These are phyloP conservation scores for Rutstroemia sp. DNA, from an alignment of 2,329 filamentous ascomycete genomes.

Conservation along the genomic window DNA sequence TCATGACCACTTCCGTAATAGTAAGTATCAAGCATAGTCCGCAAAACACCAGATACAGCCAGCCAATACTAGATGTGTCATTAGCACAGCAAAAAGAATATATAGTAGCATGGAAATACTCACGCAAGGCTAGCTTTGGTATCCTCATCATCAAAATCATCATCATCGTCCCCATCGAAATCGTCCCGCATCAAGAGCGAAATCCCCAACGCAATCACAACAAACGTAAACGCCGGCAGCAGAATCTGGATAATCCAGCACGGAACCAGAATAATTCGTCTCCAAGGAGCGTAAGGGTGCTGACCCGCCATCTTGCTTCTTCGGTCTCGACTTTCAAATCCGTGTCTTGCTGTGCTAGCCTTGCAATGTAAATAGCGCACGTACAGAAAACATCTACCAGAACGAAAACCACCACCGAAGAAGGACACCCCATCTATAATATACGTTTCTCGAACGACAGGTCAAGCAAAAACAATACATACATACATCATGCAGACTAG, in stretches of 20 bases:
- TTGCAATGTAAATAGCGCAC: too few species aligned
- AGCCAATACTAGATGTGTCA: background rate
- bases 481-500: background rate
- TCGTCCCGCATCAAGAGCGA: background rate
- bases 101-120: background rate
- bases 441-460: background rate
- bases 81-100: background rate
- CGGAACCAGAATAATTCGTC: slow-evolving; percentile 2
- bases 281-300: slow-evolving; percentile 8
- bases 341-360: background rate
- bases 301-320: background rate
- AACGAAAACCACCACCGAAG: too few species aligned
- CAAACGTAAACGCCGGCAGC: background rate
- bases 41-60: background rate
- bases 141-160: background rate
- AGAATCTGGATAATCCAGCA: slow-evolving; percentile 6
- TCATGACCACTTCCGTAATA: slow-evolving; percentile 21
- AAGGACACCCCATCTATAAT: background rate
- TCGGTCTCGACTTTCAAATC: background rate
- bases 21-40: slow-evolving; percentile 18
- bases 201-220: background rate
- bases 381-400: too few species aligned
- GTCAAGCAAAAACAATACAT: background rate
- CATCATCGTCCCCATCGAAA: background rate
- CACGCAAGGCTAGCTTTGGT: background rate